Base-by-base conservation (phyloP, 176 grass and related monocot species). In the Ensete ventricosum region DNA sequence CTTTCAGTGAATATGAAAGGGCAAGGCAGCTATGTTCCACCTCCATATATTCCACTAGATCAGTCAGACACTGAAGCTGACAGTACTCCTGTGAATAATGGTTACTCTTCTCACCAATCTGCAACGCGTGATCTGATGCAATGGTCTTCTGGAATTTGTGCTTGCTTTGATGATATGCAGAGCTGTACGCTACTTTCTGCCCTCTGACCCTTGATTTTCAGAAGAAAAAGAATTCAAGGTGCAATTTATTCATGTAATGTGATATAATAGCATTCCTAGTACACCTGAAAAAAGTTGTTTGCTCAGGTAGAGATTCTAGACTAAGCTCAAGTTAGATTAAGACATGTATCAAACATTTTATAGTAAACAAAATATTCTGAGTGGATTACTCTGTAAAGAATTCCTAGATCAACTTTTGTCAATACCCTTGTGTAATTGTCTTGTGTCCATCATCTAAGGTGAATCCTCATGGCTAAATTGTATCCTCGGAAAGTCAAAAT, bases 101-200 rank as follows among this genome's bases (percentile, higher is more conserved):
- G 76, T 50, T 63, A 17, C 50, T 66, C 76, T 14, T 2, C 62
- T 49, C 78, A 11, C 7, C 81, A 69, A 74, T 67, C 76, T 54
- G 57, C 87, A 83, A 85, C 19, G 52, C 78, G 72, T 62, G 86
- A 87, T 79, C 70, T 78, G 2, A 89, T 80, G 81, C 81, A 87
- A 67, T 96, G 93, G 93, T 96, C 93, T 83, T 92, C 93, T 73
- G 93, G 93, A 82, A 92, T 96, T 64, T 96, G 87, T 96, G 93
- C 89, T 83, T 96, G 93, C 85, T 96, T 84, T 84, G 93, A 92
- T 71, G 89, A 96, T 82, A 89, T 88, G 69, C 83, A 82, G 73
- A 96, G 89, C 83, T 96, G 93, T 96, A 96, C 86, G 93, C 79
- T 77, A 86, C 86, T 96, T 69, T 90, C 78, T 90, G 78, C 85